These are phyloP conservation scores for Vitellaria paradoxa DNA, from an alignment of 179 eudicot genomes.

Conservation along the genomic window DNA sequence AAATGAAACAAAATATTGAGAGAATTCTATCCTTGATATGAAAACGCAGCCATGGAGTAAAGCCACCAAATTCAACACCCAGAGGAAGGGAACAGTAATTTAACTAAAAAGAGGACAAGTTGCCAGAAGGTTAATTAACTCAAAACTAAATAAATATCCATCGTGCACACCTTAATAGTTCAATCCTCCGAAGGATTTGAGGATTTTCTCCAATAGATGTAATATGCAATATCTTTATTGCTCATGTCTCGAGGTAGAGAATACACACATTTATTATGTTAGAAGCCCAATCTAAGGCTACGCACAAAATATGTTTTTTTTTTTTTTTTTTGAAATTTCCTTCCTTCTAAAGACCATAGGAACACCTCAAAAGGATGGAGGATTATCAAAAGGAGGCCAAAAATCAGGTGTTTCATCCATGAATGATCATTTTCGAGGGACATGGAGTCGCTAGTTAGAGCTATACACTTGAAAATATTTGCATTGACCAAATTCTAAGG, in stretches of 20 bases:
- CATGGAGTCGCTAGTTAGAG: slow-evolving; percentile 17
- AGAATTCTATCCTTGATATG: too few species aligned
- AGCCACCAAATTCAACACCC: too few species aligned
- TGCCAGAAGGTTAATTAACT: neutral
- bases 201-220: neutral
- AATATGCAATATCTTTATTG: neutral
- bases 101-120: too few species aligned
- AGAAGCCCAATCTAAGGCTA: slow-evolving; percentile 10
- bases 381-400: neutral
- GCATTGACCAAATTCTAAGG: neutral
- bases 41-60: too few species aligned
- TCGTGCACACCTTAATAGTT: neutral
- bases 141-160: neutral
- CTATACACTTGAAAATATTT: slow-evolving; percentile 20
- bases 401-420: neutral
- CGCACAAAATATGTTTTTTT: slow-evolving; percentile 3
- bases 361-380: neutral
- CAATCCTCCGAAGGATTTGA: neutral
- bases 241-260: neutral
- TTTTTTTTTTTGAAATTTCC: too few species aligned
- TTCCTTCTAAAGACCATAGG: neutral
- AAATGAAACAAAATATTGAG: too few species aligned
- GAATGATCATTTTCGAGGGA: neutral
- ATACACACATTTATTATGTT: neutral
- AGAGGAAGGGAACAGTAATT: too few species aligned